Percentiles rank a stretch among this genome's conserved stretches.
Evolutionary conservation across 1,284 basidiomycete genomes (phyloP).

Genomic region (Microbotryum intermedium): DNA sequence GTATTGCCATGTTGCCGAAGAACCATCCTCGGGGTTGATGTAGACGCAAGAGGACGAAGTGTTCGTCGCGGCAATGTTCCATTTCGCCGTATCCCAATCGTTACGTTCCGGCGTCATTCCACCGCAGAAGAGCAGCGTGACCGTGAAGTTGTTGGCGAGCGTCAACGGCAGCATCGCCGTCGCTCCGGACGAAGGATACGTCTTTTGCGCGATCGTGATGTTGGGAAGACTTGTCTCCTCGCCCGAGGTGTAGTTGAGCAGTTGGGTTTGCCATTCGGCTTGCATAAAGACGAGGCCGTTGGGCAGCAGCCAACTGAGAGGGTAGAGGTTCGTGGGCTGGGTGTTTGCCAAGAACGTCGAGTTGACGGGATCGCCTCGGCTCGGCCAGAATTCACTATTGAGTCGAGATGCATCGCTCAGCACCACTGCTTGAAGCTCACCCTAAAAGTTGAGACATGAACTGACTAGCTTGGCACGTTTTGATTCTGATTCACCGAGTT

Average conservation of each 20-base stretch:
- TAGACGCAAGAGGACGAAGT: constrained; percentile 54
- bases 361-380: background rate
- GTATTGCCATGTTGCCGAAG: constrained; percentile 57
- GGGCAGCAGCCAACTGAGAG: constrained; percentile 72
- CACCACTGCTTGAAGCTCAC: constrained; percentile 23
- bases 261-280: constrained; percentile 18
- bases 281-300: constrained; percentile 51
- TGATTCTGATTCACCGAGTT: constrained; percentile 60
- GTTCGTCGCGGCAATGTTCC: background rate
- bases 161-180: constrained; percentile 61
- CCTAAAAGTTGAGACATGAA: constrained; percentile 61
- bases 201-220: constrained; percentile 56
- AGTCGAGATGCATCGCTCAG: constrained; percentile 54
- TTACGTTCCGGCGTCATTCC: constrained; percentile 59
- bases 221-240: constrained; percentile 45
- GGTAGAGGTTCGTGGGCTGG: constrained; percentile 79
- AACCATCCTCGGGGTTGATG: constrained; percentile 56
- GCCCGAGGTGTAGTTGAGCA: constrained; percentile 58
- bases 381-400: constrained; percentile 5
- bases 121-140: constrained; percentile 66
- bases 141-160: constrained; percentile 51
- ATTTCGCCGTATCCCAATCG: constrained; percentile 49
- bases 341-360: constrained; percentile 57
- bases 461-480: constrained; percentile 66
- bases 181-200: constrained; percentile 71